A percentile compares a stretch with the other conserved stretches of the same genome.
phyloP scores from a whole-genome alignment of 768 basidiomycete genomes.

The Crassisporium funariophilum region DNA sequence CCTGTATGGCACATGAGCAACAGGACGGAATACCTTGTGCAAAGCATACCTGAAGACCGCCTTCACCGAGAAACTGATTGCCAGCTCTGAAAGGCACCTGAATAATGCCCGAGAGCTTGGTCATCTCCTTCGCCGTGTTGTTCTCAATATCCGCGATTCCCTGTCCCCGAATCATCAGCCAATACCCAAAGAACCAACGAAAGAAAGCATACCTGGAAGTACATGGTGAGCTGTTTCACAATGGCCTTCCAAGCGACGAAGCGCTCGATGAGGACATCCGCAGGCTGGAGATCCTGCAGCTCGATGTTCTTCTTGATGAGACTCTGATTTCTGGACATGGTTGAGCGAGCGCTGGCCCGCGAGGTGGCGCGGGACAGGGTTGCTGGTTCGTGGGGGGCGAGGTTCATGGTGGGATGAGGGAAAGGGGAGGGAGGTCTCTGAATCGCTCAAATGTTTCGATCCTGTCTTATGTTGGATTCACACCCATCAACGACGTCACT shows the following conservation, averaged over 20 bases:
- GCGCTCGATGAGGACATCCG: conserved; percentile 95
- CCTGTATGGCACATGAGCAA: conserved; percentile 45
- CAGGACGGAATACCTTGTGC: not conserved
- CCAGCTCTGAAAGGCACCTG: conserved; percentile 96
- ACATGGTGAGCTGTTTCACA: conserved; percentile 92
- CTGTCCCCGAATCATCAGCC: conserved; percentile 23
- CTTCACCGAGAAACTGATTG: conserved; percentile 98
- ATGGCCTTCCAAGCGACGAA: conserved; percentile 96
- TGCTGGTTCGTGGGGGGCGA: not conserved
- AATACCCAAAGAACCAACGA: not conserved
- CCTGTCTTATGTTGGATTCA: too few species aligned
- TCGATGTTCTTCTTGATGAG: conserved; percentile 95
- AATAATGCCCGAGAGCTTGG: conserved; percentile 91
- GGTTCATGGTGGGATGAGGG: not conserved
- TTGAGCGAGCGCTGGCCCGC: conserved; percentile 67
- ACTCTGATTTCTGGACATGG: conserved; percentile 77
- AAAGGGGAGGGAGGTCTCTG: too few species aligned
- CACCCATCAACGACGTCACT: too few species aligned
- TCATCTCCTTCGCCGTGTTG: conserved; percentile 90
- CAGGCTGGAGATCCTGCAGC: conserved; percentile 86
- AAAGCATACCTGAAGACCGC: conserved; percentile 75
- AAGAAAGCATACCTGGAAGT: conserved; percentile 64
- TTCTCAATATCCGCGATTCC: conserved; percentile 86
- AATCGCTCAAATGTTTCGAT: too few species aligned
- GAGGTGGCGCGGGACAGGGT: conserved; percentile 71